phyloP scores from a whole-genome alignment of 2,329 filamentous ascomycete genomes.

The Thielaviopsis ethacetica region DNA sequence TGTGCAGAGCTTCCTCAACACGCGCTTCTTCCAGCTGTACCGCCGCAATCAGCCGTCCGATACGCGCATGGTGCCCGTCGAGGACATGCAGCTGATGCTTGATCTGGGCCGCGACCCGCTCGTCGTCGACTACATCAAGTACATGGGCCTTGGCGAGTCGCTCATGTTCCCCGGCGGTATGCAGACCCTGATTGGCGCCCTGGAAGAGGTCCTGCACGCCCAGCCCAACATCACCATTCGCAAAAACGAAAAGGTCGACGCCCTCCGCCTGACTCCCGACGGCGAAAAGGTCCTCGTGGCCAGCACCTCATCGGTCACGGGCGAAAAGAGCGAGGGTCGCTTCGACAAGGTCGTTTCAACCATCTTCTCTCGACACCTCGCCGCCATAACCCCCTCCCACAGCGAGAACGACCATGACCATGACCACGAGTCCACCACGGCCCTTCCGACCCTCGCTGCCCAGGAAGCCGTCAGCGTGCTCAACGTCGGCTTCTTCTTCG shows the following conservation, averaged over 20 bases:
- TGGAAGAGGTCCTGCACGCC: conserved; percentile 3
- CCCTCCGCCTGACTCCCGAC: not conserved
- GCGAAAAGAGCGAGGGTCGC: not conserved
- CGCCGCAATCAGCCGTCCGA: conserved; percentile 10
- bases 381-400: conserved; percentile 13
- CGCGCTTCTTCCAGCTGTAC: conserved; percentile 23
- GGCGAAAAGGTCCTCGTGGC: not conserved
- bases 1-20: conserved; percentile 39
- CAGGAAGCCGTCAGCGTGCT: conserved; percentile 64
- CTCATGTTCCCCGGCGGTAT: conserved; percentile 33
- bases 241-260: conserved; percentile 14
- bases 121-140: conserved; percentile 11
- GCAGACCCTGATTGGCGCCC: conserved; percentile 36
- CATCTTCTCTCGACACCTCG: conserved; percentile 33
- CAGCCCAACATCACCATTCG: conserved; percentile 8
- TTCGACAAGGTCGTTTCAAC: conserved; percentile 50
- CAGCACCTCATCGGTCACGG: not conserved
- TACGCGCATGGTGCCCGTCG: conserved; percentile 16
- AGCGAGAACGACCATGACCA: conserved; percentile 14
- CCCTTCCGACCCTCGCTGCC: conserved; percentile 32
- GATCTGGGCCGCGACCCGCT: conserved; percentile 18
- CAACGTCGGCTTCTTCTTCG: conserved; percentile 83
- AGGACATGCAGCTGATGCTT: conserved; percentile 18
- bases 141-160: conserved; percentile 10
- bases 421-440: conserved; percentile 15